Conservation (phyloP, 805 yeast species). For the Candida jianshihensis region DNA sequence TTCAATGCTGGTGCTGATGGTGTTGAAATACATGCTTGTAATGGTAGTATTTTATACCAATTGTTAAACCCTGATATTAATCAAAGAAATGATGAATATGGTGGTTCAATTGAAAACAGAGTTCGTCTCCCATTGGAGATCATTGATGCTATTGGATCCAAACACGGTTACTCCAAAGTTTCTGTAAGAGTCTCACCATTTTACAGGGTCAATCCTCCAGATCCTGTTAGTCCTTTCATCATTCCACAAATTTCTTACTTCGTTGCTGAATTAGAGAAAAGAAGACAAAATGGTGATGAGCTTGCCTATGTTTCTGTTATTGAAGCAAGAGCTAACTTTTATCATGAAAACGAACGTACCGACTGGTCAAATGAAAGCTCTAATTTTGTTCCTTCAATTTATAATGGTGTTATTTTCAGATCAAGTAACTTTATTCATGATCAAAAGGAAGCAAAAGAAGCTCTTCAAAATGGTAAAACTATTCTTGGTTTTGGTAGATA, state of each 20-base stretch:
- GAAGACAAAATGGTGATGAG: not conserved
- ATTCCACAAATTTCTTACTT: not conserved
- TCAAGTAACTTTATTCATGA: conserved; percentile 18
- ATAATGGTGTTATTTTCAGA: conserved; percentile 23
- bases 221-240: not conserved
- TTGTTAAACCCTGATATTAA: conserved; percentile 40
- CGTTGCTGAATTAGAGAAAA: not conserved
- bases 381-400: conserved; percentile 12
- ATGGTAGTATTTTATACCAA: conserved; percentile 32
- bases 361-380: not conserved
- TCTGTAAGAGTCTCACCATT: not conserved
- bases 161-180: not conserved
- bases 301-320: not conserved
- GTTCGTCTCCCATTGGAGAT: conserved; percentile 41
- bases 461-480: conserved; percentile 17
- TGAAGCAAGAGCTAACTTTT: conserved; percentile 1
- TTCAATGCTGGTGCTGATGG: conserved; percentile 41
- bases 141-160: conserved; percentile 27
- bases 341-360: not conserved
- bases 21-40: not conserved
- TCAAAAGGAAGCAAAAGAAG: conserved; percentile 32
- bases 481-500: conserved; percentile 24
- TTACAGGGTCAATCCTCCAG: not conserved
- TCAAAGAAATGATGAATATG: conserved; percentile 54
- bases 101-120: conserved; percentile 57